Percentiles rank a stretch among this genome's conserved stretches.
Conservation (phyloP, 305 asterid species). For the Striga hermonthica region DNA sequence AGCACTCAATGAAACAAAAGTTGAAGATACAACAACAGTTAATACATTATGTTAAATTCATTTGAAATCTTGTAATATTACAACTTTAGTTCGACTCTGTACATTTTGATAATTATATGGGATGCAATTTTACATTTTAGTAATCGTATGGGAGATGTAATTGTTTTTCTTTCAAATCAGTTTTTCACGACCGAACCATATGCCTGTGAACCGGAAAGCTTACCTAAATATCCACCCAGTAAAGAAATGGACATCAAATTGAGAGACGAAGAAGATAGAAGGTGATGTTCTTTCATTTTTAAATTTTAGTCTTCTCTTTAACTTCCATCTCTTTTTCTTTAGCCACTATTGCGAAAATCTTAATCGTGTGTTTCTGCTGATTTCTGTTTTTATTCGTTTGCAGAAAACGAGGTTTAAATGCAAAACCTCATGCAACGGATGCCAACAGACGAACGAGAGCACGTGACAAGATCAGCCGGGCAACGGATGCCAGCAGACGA, state of each 20-base stretch:
- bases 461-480: constrained; percentile 64
- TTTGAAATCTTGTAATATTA: too few species aligned
- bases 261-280: constrained; percentile 85
- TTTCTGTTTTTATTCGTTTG: too few species aligned
- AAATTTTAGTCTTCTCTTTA: too few species aligned
- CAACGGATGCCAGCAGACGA: constrained; percentile 60
- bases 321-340: constrained; percentile 21
- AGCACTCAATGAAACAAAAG: too few species aligned
- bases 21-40: too few species aligned
- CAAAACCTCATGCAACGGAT: constrained; percentile 52
- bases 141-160: neutral
- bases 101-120: too few species aligned
- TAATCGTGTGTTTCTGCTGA: constrained; percentile 16
- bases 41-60: too few species aligned
- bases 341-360: constrained; percentile 14
- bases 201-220: constrained; percentile 83
- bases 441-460: constrained; percentile 61
- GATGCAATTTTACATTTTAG: too few species aligned
- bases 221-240: constrained; percentile 96
- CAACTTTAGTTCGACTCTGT: too few species aligned
- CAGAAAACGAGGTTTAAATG: constrained; percentile 66
- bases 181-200: constrained; percentile 71
- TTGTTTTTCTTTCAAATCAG: constrained; percentile 37
- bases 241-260: constrained; percentile 88
- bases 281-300: constrained; percentile 41